These are phyloP conservation scores for Cryptococcus sp. DNA, from an alignment of 1,284 basidiomycete genomes.

Conservation along the genomic window DNA sequence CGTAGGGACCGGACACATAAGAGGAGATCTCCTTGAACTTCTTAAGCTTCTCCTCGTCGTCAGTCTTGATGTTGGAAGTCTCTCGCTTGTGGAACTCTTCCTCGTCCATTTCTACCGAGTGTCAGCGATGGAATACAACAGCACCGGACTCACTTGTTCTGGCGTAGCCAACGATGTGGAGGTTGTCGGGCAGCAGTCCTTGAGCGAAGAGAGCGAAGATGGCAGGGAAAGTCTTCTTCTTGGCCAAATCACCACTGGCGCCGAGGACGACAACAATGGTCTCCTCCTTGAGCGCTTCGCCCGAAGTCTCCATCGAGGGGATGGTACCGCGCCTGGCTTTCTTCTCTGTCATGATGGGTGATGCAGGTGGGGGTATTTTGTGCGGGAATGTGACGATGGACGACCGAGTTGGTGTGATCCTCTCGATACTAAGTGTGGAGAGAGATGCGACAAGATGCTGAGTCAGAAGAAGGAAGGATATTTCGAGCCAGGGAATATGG, in stretches of 20 bases:
- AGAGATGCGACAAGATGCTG: too few relatives aligned
- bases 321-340: constrained; percentile 57
- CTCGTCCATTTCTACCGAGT: constrained; percentile 70
- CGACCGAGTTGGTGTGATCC: too few relatives aligned
- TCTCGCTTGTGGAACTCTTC: constrained; percentile 81
- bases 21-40: constrained; percentile 77
- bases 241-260: constrained; percentile 95
- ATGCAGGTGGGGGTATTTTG: too few relatives aligned
- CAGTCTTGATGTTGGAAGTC: constrained; percentile 79
- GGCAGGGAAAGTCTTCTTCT: constrained; percentile 99
- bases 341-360: too few relatives aligned
- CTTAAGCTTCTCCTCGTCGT: constrained; percentile 66
- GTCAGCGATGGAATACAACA: constrained; percentile 11
- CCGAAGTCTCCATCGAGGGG: constrained; percentile 77
- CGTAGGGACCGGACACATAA: constrained; percentile 86
- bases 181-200: constrained; percentile 75
- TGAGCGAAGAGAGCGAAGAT: constrained; percentile 83
- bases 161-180: constrained; percentile 91
- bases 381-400: too few relatives aligned
- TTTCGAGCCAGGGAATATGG: too few relatives aligned
- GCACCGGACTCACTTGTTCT: constrained; percentile 63
- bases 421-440: too few relatives aligned
- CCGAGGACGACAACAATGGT: constrained; percentile 91
- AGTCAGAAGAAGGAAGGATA: too few relatives aligned
- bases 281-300: constrained; percentile 76